Percentiles rank a stretch among this genome's conserved stretches.
Evolutionary conservation across 352 stramenopile species (phyloP).

Genomic region (Phytophthora sp.): DNA sequence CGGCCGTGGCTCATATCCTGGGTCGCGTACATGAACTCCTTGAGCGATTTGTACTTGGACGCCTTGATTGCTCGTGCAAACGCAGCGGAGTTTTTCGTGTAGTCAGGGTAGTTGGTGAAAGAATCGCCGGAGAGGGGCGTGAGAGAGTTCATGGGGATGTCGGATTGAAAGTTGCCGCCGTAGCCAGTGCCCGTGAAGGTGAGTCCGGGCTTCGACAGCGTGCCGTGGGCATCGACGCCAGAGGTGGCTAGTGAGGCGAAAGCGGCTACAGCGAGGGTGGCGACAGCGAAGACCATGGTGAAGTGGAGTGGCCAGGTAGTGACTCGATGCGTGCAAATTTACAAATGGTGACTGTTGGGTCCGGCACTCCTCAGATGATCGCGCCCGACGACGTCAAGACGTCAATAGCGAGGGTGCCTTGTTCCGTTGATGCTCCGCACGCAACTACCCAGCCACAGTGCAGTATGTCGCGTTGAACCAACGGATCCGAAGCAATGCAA

Average conservation of each 20-base stretch:
- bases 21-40: constrained; percentile 16
- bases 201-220: no score
- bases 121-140: constrained; percentile 10
- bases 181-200: constrained; percentile 16
- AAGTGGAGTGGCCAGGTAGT: neutral
- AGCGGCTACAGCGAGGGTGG: neutral
- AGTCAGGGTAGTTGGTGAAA: constrained; percentile 24
- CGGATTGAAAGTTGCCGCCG: constrained; percentile 11
- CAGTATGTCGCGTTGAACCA: no score
- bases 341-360: no score
- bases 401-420: no score
- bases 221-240: constrained; percentile 12
- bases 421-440: no score
- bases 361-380: no score
- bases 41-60: constrained; percentile 16
- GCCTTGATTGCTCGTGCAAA: constrained; percentile 11
- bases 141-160: constrained; percentile 10
- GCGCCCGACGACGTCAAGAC: no score
- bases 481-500: no score
- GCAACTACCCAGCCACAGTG: no score
- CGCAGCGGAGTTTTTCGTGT: constrained; percentile 6
- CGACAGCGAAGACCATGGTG: neutral
- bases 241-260: neutral
- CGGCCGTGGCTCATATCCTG: no score
- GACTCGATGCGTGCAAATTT: neutral